These are phyloP conservation scores for Komagataella mondaviorum DNA, from an alignment of 805 yeast genomes.

Conservation along the genomic window DNA sequence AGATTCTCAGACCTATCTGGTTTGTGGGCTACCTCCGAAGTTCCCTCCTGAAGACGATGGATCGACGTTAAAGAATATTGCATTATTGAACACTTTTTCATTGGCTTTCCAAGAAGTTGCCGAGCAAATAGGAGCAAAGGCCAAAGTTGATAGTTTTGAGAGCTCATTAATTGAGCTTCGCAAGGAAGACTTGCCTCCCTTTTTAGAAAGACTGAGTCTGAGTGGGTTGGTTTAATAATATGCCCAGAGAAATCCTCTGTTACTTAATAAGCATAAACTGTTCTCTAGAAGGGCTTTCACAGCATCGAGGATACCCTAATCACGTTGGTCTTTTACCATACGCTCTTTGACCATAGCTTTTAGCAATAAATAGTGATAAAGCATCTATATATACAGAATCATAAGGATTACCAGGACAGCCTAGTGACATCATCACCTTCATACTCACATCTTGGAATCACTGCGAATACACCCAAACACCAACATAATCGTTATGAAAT, in stretches of 20 bases:
- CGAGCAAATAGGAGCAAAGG: constrained; percentile 70
- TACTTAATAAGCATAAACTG: background rate
- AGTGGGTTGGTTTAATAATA: constrained; percentile 36
- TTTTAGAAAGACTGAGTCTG: constrained; percentile 69
- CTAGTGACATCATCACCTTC: no score
- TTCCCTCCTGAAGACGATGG: constrained; percentile 35
- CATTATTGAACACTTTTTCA: constrained; percentile 69
- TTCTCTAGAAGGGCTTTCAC: no score
- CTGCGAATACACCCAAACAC: background rate
- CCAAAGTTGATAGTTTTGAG: constrained; percentile 88
- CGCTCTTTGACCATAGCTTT: no score
- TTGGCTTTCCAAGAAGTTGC: constrained; percentile 88
- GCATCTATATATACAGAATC: no score
- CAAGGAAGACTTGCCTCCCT: constrained; percentile 78
- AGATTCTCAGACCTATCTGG: constrained; percentile 64
- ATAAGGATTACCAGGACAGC: no score
- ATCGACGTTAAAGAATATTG: constrained; percentile 21
- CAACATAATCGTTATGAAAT: background rate
- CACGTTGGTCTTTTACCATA: no score
- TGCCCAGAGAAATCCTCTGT: background rate
- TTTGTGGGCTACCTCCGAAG: constrained; percentile 81
- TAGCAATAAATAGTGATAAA: no score
- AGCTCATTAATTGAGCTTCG: constrained; percentile 84
- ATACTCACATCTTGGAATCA: no score
- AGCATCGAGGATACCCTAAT: no score